Percentiles rank a stretch among this genome's conserved stretches.
These are phyloP conservation scores for Sclerotinia subarctica DNA, from an alignment of 2,329 filamentous ascomycete species.

Conservation along the genomic window DNA sequence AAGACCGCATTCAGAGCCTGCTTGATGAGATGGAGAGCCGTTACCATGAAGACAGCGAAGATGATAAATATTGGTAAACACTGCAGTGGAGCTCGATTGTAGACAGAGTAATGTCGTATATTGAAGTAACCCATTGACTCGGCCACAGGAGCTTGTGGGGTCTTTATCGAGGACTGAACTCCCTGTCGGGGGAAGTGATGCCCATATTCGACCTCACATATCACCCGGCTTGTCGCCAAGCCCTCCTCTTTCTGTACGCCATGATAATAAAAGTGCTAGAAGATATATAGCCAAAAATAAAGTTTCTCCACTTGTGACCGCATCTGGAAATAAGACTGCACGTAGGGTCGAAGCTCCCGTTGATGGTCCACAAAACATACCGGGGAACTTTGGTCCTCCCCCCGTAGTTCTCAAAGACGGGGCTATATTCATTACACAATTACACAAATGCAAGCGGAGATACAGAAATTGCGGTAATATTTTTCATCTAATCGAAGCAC, in stretches of 20 bases:
- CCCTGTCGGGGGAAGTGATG: neutral
- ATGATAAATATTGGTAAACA: neutral
- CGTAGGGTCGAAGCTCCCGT: neutral
- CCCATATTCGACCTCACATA: neutral
- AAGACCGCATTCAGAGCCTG: slow-evolving; percentile 11
- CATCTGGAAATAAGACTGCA: neutral
- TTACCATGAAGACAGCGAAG: neutral
- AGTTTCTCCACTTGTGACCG: neutral
- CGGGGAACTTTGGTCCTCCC: neutral
- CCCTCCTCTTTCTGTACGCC: neutral
- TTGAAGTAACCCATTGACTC: neutral
- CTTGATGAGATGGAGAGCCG: slow-evolving; percentile 17
- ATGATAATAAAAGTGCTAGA: neutral
- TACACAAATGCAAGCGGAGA: slow-evolving; percentile 7
- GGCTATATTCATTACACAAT: neutral
- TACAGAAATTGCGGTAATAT: slow-evolving; percentile 8
- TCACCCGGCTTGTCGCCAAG: neutral
- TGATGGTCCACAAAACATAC: neutral
- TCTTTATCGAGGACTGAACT: neutral
- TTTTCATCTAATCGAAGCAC: neutral
- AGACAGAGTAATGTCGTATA: neutral
- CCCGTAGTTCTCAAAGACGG: neutral
- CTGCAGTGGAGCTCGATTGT: neutral
- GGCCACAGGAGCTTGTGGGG: slow-evolving; percentile 5
- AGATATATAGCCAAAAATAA: neutral